Base-by-base conservation (phyloP, 257 asterid genomes). In the Perilla frutescens region DNA sequence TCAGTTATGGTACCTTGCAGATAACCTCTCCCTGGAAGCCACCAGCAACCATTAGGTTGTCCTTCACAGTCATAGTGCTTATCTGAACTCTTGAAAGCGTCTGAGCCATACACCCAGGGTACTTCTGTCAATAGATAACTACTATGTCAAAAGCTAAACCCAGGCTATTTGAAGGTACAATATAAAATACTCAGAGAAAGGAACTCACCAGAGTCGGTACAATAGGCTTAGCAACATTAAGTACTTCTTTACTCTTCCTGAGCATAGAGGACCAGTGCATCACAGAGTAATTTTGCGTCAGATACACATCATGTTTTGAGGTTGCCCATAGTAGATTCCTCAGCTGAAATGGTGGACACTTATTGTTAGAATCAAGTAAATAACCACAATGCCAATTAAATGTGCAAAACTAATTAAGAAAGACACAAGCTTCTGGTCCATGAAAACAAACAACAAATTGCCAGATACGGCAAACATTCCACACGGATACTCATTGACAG, bases 241-340 rank as follows among this genome's bases (percentile, higher is more conserved):
- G 85, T 11, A 91, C 93, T 86, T 94, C 97, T 81, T 83, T 83
- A 55, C 86, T 83, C 83, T 79, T 91, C 80, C 82, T 77, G 37
- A 72, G 84, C 72, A 88, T 85, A 50, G 99, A 80, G 45, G 97
- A 90, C 99, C 99, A 94, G 79, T 94, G 97, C 96, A 88, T 83
- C 64, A 94, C 75, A 0, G 99, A 88, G 82, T 94, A 86, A 79
- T 90, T 88, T 78, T 91, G 96, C 84, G 89, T 85, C 70, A 94
- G 87, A 75, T 94, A 94, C 6, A 88, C 97, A 66, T 94, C 99
- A 56, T 94, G 96, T 73, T 94, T 94, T 56, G 99, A 91, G 67
- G 97, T 90, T 15, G 96, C 91, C 87, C 92, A 87, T 10, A 92
- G 50, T 50, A 92, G 88, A 77, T 88, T 90, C 78, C 98, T 85